Evolutionary conservation across 2,329 filamentous ascomycete species (phyloP), one percentile per base, ranked within the genome.

Genomic region (Cytospora paraplurivora): DNA sequence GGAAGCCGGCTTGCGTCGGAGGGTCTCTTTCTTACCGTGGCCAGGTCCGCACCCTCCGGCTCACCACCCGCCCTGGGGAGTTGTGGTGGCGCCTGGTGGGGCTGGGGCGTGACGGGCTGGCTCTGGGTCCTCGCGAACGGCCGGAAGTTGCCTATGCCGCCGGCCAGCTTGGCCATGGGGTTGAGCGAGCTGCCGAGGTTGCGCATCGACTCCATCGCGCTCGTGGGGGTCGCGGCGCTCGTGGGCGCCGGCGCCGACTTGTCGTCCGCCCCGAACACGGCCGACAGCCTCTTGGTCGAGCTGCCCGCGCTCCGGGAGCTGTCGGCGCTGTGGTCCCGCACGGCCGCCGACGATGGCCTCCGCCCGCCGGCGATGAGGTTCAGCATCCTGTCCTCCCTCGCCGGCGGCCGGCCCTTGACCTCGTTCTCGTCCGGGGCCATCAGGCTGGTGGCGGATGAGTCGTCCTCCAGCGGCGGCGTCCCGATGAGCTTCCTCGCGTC

Each of bases 401-500:
- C 68, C 35, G 68, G 67, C 50, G 68, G 71, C 66, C 69, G 72
- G 57, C 56, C 49, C 38, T 57, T 52, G 68, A 62, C 35, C 79
- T 76, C 11, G 78, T 76, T 4, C 69, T 69, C n/a, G 67, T 84
- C 63, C 8, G 59, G 58, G 73, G 75, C 82, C 8, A 82, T 71
- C 38, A 61, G 47, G 68, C 80, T 84, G 49, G 84, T 85, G n/a
- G 82, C 78, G 10, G 85, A 86, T 66, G 73, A 81, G 62, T 86
- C 85, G 44, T 89, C 86, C 3, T 88, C 85, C 0, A 78, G 83
- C 15, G 86, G 80, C 41, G 89, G 87, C 1, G 90, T 90, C 71
- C 87, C 91, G 67, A 99, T 90, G 12, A 99, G 84, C 73, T 93
- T 94, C 54, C 93, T 85, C 17, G 94, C 95, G 71, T 99, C 95